Conservation (phyloP, 305 asterid species). For the Fraxinus xanthoxyloides region DNA sequence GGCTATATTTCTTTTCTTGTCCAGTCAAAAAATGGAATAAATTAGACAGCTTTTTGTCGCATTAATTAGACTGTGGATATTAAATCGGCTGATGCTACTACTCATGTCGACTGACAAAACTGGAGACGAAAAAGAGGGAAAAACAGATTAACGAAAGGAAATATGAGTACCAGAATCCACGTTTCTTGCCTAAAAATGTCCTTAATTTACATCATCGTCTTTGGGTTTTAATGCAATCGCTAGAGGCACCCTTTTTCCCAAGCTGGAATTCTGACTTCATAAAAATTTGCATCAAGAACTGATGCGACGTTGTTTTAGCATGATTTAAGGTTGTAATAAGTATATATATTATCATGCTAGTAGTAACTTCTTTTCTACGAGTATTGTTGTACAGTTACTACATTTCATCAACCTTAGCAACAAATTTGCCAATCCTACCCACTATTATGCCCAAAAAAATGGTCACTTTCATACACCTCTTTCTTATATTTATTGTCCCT, state of each 20-base stretch:
- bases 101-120: background rate
- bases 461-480: constrained; percentile 8
- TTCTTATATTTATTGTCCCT: constrained; percentile 16
- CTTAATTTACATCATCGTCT: constrained; percentile 25
- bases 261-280: constrained; percentile 9
- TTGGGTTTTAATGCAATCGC: constrained; percentile 23
- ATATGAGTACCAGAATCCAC: background rate
- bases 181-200: constrained; percentile 16
- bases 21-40: background rate
- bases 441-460: constrained; percentile 17
- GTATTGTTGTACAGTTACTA: background rate
- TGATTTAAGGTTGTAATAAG: background rate
- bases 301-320: background rate
- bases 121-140: background rate
- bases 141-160: background rate
- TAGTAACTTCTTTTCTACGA: background rate
- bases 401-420: constrained; percentile 13
- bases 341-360: background rate
- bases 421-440: constrained; percentile 27
- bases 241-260: constrained; percentile 9
- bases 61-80: background rate
- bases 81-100: background rate
- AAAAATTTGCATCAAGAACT: constrained; percentile 1
- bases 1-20: background rate
- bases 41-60: background rate